Evolutionary conservation across 345 rosid species (phyloP).

Genomic region (Combretum micranthum): DNA sequence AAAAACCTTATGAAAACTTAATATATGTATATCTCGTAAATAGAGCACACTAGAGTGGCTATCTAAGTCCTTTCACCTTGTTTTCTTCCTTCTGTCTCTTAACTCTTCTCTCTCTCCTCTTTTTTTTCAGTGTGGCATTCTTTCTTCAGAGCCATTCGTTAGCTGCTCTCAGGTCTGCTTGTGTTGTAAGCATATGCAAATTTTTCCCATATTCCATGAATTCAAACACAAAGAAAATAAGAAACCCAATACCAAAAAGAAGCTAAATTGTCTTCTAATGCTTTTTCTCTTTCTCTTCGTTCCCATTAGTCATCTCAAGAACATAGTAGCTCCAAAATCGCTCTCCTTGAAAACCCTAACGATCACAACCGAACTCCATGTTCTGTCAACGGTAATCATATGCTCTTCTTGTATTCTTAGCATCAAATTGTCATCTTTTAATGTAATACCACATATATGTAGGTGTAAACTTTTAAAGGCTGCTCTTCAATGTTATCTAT

Average conservation of each 20-base stretch:
- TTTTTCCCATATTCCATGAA: background rate
- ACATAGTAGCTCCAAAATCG: constrained; percentile 1
- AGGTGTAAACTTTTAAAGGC: too few relatives aligned
- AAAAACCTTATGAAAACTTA: too few relatives aligned
- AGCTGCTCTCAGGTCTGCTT: constrained; percentile 28
- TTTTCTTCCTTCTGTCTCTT: constrained; percentile 5
- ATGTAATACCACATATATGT: background rate
- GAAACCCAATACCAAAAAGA: constrained; percentile 11
- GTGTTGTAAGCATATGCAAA: constrained; percentile 10
- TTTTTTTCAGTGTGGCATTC: background rate
- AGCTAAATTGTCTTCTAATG: background rate
- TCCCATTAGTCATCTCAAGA: too few relatives aligned
- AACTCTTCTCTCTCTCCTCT: constrained; percentile 2
- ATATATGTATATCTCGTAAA: too few relatives aligned
- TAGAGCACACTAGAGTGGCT: constrained; percentile 1
- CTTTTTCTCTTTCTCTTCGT: constrained; percentile 15
- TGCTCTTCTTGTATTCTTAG: background rate
- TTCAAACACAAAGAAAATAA: background rate
- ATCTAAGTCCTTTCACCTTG: background rate
- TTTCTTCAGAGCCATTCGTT: constrained; percentile 33
- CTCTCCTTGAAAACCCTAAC: constrained; percentile 42
- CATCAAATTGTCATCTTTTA: background rate
- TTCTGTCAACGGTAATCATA: constrained; percentile 33
- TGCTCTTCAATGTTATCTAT: too few relatives aligned
- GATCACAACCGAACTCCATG: constrained; percentile 23